Base-by-base conservation (phyloP, 129 eudicot genomes). In the Silybum marianum region DNA sequence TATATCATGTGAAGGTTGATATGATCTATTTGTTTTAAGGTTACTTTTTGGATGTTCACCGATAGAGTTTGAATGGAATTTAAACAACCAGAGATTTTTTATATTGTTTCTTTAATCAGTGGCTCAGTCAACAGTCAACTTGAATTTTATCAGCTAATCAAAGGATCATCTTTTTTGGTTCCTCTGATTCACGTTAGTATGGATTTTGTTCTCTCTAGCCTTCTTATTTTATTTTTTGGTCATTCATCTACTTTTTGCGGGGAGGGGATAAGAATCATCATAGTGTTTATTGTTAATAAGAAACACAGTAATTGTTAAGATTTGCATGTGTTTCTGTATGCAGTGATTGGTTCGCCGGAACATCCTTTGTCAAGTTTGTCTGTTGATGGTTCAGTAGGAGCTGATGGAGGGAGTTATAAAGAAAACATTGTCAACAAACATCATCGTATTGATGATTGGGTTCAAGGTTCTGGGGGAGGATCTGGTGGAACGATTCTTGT, bases 401-500 rank as follows among this genome's bases (percentile, higher is more conserved):
- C 98, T 79, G 99, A 95, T 87, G 99, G 99, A 44, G 99, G 85
- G 34, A 87, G 92, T 84, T 86, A 77, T 83, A 71, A 26, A 36
- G 85, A 84, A 62, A 39, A 51, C n/a, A 42, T 22, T 73, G 75
- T 23, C 36, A 81, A 19, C 69, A 82, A 87, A 46, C 65, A 58
- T 54, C 23, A 73, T 63, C 34, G 9, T 46, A n/a, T 40, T 1
- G 75, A 67, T 71, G 84, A 80, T 72, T 34, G 23, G 76, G 13
- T 44, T 36, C 60, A 62, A 67, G 88, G 86, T 38, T 83, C 85
- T 72, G 98, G 98, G 25, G 99, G 95, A 71, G 99, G 98, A 78
- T 95, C 99, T 76, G 99, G 99, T 71, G 99, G 99, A 62, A 91
- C 97, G 10, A 88, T 95, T 83, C 92, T 95, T 78, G 48, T 93